phyloP scores from a whole-genome alignment of 2,329 filamentous ascomycete genomes.

The Stemphylium vesicarium region DNA sequence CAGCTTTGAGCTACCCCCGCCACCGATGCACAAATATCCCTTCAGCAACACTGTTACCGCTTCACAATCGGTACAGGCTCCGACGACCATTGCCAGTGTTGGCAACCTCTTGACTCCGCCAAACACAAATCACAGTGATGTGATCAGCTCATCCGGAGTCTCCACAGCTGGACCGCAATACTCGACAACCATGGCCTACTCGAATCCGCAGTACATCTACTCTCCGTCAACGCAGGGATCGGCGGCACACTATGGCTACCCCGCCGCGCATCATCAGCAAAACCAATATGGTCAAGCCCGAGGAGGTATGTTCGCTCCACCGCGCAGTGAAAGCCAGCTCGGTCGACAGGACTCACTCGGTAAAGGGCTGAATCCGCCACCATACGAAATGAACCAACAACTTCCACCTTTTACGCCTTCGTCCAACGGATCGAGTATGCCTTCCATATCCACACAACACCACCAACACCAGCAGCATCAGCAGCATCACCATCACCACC shows the following conservation, averaged over 20 bases:
- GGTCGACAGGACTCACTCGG: conserved; percentile 64
- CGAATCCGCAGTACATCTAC: conserved; percentile 68
- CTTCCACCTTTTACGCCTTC: conserved; percentile 68
- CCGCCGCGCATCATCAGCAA: conserved; percentile 46
- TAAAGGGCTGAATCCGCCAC: conserved; percentile 69
- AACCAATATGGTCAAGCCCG: conserved; percentile 41
- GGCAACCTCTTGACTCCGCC: conserved; percentile 69
- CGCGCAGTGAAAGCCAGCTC: conserved; percentile 59
- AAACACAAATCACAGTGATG: conserved; percentile 65
- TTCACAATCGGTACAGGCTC: conserved; percentile 56
- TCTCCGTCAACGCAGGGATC: conserved; percentile 62
- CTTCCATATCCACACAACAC: conserved; percentile 54
- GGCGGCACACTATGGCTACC: conserved; percentile 61
- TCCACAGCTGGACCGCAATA: conserved; percentile 63
- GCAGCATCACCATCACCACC: conserved; percentile 33
- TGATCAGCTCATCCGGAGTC: conserved; percentile 66
- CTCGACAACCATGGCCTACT: conserved; percentile 64
- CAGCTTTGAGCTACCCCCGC: conserved; percentile 69
- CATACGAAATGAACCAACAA: conserved; percentile 67
- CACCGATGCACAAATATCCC: conserved; percentile 63
- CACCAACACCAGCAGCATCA: conserved; percentile 44
- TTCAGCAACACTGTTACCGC: conserved; percentile 48
- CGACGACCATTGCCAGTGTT: conserved; percentile 58
- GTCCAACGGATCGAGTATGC: conserved; percentile 58
- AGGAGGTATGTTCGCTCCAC: conserved; percentile 62